Base-by-base conservation (phyloP, 805 yeast genomes). In the Tetrapisispora iriomotensis region DNA sequence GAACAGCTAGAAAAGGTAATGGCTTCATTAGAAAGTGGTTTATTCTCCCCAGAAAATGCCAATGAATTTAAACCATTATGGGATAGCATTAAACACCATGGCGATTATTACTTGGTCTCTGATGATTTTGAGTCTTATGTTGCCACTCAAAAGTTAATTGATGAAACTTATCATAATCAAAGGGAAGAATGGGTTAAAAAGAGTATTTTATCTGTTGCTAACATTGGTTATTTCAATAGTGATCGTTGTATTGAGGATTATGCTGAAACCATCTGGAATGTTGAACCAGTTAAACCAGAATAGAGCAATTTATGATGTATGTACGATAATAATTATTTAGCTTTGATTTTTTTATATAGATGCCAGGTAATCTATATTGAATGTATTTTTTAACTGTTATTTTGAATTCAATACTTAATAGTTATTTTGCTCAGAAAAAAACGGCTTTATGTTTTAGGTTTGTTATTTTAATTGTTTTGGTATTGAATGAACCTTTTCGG, bases 181-280 rank as follows among this genome's bases (percentile, higher is more conserved):
- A 78, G 72, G 56, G 75, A 75, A 45, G 70, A 66, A 33, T 87
- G 96, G 96, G 68, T 75, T 41, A 77, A 75, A 60, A 86, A 84
- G 65, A 66, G 81, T 32, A 82, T 87, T 44, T 61, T 70, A 45
- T 75, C 82, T 50, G 96, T 87, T 41, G 94, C 96, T 39, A 84
- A 84, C 60, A 82, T 84, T 80, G 96, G 96, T 7, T 88, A 85
- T 73, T 87, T 87, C 67, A 74, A 84, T 45, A 77, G 88, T 45
- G 96, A 87, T 61, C 72, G 96, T 62, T 85, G 94, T 60, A 82
- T 87, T 55, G 82, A 79, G 53, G 96, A 87, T 60, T 87, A 87
- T 50, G 94, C 96, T 25, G 95, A 84, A 48, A 74, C 79, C 45
- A 86, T 87, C 53, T 87, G 96, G 96, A 82, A 87, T 55, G 75